Evolutionary conservation across 192 early-diverging fungal genomes (phyloP), one percentile per base, ranked within the genome.

Genomic region (Backusella sp.): DNA sequence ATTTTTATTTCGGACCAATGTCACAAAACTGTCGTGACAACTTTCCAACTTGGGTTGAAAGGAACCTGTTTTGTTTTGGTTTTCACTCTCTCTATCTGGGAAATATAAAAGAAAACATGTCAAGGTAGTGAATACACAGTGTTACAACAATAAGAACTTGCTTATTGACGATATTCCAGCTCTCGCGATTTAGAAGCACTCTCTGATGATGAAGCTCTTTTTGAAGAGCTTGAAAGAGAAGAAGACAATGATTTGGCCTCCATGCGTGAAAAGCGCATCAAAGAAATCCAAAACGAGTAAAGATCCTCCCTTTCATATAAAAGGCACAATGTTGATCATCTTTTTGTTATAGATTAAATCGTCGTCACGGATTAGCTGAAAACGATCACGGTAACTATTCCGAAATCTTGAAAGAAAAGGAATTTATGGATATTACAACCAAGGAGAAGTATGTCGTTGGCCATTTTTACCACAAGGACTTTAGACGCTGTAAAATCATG

Each of bases 391-490:
- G 97, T 11, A 84, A 89, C 3, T 97, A 95, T 79, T 82, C 88
- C 14, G 91, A 93, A 42, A 85, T 97, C 21, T 62, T 75, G 4
- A 88, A 86, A 7, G 97, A 99, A 77, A 97, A 96, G 80, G 93
- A 93, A 15, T 84, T 96, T 53, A 88, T 99, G 76, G 85, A 90
- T 44, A 88, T 94, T 37, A 91, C 94, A n/a, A 93, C 94, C 37
- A 80, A 81, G 41, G 86, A 90, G 17, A 90, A 89, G 34, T 86
- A 85, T n/a, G 85, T 90, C 19, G 92, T 97, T 0, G 87, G 92
- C 8, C 96, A 98, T 76, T 99, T 99, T 77, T 93, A 84, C 34
- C 97, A 99, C 76, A 90, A 92, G 62, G 94, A 98, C 74, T 99
- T 99, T 84, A 88, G 94, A 65, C 88, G 96, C 37, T 99, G 97